phyloP scores from a whole-genome alignment of 805 yeast genomes.

The Millerozyma miso region DNA sequence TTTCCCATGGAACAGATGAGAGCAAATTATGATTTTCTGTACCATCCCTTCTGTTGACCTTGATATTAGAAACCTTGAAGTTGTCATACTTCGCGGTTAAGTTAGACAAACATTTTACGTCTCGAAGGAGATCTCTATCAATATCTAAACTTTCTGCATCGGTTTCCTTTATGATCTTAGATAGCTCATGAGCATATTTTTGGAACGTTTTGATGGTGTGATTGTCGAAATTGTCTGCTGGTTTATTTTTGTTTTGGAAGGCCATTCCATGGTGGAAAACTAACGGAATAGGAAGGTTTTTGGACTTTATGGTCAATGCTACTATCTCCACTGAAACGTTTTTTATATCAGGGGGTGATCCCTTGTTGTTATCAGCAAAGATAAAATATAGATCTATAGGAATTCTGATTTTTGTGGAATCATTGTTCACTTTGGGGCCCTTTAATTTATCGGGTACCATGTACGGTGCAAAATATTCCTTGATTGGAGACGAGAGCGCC shows the following conservation, averaged over 20 bases:
- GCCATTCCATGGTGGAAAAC: conserved; percentile 32
- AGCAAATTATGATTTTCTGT: conserved; percentile 4
- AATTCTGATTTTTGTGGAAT: conserved; percentile 16
- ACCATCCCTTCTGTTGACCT: conserved; percentile 1
- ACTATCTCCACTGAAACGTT: conserved; percentile 27
- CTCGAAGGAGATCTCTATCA: conserved; percentile 22
- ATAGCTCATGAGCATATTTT: conserved; percentile 25
- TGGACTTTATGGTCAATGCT: conserved; percentile 27
- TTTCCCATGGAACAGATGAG: conserved; percentile 18
- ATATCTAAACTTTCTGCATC: conserved; percentile 22
- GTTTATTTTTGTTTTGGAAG: conserved; percentile 25
- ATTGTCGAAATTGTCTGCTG: conserved; percentile 27
- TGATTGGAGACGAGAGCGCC: conserved; percentile 29
- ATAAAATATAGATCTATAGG: conserved; percentile 29
- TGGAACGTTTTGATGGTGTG: conserved; percentile 31
- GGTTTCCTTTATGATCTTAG: conserved; percentile 18
- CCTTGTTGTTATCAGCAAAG: conserved; percentile 15
- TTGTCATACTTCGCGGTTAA: conserved; percentile 24
- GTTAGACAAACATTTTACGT: conserved; percentile 30
- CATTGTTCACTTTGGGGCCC: conserved; percentile 3
- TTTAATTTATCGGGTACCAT: conserved; percentile 16
- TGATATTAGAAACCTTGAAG: conserved; percentile 17
- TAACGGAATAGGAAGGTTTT: conserved; percentile 29
- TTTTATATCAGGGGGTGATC: conserved; percentile 21
- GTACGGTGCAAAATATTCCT: conserved; percentile 24